phyloP scores from a whole-genome alignment of 345 rosid species.

The Cardiospermum halicacabum region DNA sequence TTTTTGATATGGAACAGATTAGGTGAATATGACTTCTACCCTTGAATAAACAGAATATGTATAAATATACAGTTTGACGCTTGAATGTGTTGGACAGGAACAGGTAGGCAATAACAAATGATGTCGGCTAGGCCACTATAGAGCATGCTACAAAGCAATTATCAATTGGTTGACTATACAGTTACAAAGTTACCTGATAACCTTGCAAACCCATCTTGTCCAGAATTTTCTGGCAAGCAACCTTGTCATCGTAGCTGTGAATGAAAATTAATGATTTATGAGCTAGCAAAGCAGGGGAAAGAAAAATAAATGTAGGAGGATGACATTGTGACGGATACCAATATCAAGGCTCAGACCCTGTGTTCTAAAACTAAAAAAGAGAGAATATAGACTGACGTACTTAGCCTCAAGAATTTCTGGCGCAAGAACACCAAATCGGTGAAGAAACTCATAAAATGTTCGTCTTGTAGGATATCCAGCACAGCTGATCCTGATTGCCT shows the following conservation, averaged over 20 bases:
- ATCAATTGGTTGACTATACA: conserved; percentile 7
- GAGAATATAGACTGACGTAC: conserved; percentile 29
- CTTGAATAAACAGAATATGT: conserved; percentile 6
- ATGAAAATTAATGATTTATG: conserved; percentile 8
- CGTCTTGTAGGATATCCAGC: conserved; percentile 99
- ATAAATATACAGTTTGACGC: neutral
- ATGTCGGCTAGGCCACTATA: neutral
- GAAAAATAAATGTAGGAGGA: neutral
- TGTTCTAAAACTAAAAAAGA: conserved; percentile 7
- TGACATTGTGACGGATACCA: neutral
- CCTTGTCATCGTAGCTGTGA: conserved; percentile 82
- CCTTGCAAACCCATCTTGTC: conserved; percentile 89
- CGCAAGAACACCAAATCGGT: conserved; percentile 96
- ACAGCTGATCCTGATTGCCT: conserved; percentile 99
- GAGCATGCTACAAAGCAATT: neutral
- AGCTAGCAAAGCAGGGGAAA: conserved; percentile 7
- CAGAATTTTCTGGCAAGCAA: conserved; percentile 88
- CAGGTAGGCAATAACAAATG: neutral
- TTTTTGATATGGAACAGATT: neutral
- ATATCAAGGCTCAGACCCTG: neutral
- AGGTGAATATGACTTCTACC: neutral
- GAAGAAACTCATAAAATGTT: conserved; percentile 91
- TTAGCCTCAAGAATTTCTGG: conserved; percentile 95
- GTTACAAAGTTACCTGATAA: conserved; percentile 68
- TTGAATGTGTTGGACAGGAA: neutral